Evolutionary conservation across 306 rosid species (phyloP), one percentile per base, ranked within the genome.

Genomic region (Castanopsis chinensis): DNA sequence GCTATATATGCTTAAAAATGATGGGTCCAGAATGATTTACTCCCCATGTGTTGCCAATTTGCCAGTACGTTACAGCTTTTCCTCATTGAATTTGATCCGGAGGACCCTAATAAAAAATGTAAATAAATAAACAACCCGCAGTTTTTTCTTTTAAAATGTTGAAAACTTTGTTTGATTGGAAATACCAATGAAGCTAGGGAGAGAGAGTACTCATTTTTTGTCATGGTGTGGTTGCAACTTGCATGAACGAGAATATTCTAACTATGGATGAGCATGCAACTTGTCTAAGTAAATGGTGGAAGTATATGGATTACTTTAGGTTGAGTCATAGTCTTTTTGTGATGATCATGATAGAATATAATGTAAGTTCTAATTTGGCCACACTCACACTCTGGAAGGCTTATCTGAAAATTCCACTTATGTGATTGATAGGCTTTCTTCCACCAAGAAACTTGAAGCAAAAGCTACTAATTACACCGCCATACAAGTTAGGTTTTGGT

Each of bases 21-120:
- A 67, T 51, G 78, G 76, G 79, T 71, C 86, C 74, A 30, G 65
- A 86, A 76, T 69, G 21, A 72, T 76, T 76, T 78, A 76, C 45
- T 41, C 74, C 77, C 81, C 72, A 49, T 60, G 75, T 77, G 55
- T 69, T 32, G 74, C 4, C 53, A 18, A 30, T 27, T 60, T 5
- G 17, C 77, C 84, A 74, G 65, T 45, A 74, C 74, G 69, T 69
- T 67, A 54, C 35, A 37, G 43, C 19, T 73, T 58, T 74, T 68
- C 71, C 52, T 70, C 23, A 71, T 68, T 56, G 58, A 54, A 58
- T 52, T 53, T 75, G 80, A 35, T 49, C 53, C 14, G 3, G 17
- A 13, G 17, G 17, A 49, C 14, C 15, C 17, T 49, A 49, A 13
- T 49, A 49, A 49, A 49, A 49, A 10, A 12, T 49, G 17, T 10